Percentiles rank a stretch among this genome's conserved stretches.
phyloP scores from a whole-genome alignment of 176 grass and related monocot genomes.

The Paspalum notatum region DNA sequence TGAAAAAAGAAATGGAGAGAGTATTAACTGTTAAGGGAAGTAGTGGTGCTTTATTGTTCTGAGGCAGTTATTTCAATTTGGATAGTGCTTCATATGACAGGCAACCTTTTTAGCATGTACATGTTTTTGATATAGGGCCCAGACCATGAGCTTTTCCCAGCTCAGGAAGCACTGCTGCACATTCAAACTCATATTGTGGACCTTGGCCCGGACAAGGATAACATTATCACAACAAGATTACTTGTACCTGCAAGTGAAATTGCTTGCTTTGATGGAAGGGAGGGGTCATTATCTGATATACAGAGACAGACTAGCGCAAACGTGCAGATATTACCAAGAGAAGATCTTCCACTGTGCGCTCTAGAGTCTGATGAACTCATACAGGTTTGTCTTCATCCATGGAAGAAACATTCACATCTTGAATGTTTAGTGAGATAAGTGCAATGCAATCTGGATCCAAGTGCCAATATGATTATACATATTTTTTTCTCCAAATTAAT shows the following conservation, averaged over 20 bases:
- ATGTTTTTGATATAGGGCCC: conserved; percentile 63
- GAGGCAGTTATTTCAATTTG: not conserved
- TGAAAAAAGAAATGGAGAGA: not conserved
- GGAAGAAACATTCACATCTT: conserved; percentile 24
- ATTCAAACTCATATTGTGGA: conserved; percentile 95
- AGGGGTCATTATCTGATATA: conserved; percentile 84
- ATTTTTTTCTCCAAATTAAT: too few relatives aligned
- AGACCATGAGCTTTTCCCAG: conserved; percentile 89
- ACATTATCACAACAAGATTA: conserved; percentile 92
- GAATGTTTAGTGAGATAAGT: conserved; percentile 1
- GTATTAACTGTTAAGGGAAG: not conserved
- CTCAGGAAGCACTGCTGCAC: conserved; percentile 94
- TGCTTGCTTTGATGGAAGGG: conserved; percentile 78
- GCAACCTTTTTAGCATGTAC: conserved; percentile 18
- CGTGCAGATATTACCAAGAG: conserved; percentile 94
- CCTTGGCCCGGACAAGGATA: conserved; percentile 95
- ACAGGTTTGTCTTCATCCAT: conserved; percentile 65
- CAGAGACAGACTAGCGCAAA: conserved; percentile 82
- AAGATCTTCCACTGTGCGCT: conserved; percentile 77
- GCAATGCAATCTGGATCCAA: not conserved
- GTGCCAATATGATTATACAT: not conserved
- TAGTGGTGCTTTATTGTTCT: not conserved
- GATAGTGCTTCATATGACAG: not conserved
- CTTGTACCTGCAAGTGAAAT: conserved; percentile 90
- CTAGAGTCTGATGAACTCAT: conserved; percentile 92